Base-by-base conservation (phyloP, 129 eudicot species). In the Chrysanthemum makinoi region DNA sequence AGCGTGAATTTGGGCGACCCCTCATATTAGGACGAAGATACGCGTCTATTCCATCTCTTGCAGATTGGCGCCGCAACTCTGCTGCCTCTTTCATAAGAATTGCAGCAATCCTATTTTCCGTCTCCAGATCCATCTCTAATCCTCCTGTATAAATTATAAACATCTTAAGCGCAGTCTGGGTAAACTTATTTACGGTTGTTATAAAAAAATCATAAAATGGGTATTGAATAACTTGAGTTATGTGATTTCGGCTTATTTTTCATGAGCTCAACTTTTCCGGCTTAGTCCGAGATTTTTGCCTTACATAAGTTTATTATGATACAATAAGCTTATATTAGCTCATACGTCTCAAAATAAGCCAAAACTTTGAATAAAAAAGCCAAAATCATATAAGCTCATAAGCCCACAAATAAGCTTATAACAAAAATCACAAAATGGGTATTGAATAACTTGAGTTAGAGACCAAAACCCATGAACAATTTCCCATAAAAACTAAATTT, bases 71-170 rank as follows among this genome's bases (percentile, higher is more conserved):
- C n/a, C 92, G 84, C 81, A 93, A 82, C 75, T 89, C 96, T 3
- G 88, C 95, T 14, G 98, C 98, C 77, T 93, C 96, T 74, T 89
- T 93, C 90, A 93, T 77, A 22, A 93, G 88, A 69, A 89, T 81
- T 60, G 96, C 86, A 54, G 98, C 96, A 75, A 93, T 93, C 75
- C 88, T 83, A 60, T 89, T 93, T 72, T 93, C 95, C 9, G 98
- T 93, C 72, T 89, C 92, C 75, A 93, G 76, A 86, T 93, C 96
- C 98, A 93, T 93, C 80, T 39, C 46, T 39, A 5, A 35, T 33
- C 43, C 43, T 33, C 43, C 43, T 33, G 7, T 33, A 33, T 3
- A 30, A 30, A 30, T 30, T 30, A 24, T 24, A 24, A 24, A 24
- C 20, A 20, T 20, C 20, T 20, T 20, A 20, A 20, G 20, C 20